phyloP scores from a whole-genome alignment of 495 filamentous ascomycete species.

The Penicillium bialowiezense region DNA sequence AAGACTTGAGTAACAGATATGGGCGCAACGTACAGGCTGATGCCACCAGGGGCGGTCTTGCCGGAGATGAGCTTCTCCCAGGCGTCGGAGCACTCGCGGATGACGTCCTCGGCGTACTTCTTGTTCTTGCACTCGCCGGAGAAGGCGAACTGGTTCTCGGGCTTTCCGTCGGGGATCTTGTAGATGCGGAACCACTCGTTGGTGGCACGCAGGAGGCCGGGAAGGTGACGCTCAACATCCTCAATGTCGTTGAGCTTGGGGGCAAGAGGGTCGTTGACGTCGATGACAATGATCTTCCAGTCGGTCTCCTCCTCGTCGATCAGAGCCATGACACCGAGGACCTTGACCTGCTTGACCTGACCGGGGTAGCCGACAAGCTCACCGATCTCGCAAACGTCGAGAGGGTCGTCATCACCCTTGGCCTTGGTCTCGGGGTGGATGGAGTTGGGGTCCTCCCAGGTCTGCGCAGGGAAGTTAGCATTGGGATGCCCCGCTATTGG shows the following conservation, averaged over 20 bases:
- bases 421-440: constrained; percentile 99
- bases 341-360: constrained; percentile 99
- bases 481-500: background rate
- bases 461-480: constrained; percentile 50
- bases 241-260: constrained; percentile 97
- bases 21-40: constrained; percentile 70
- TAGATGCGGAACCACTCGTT: constrained; percentile 99
- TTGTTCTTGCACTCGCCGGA: constrained; percentile 99
- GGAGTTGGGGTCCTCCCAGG: constrained; percentile 97
- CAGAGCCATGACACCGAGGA: constrained; percentile 98
- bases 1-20: background rate
- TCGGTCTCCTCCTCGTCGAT: constrained; percentile 99
- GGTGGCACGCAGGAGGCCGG: constrained; percentile 91
- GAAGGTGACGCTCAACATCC: constrained; percentile 98
- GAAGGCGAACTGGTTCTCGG: constrained; percentile 99
- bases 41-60: constrained; percentile 70
- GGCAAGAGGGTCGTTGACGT: constrained; percentile 95
- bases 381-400: constrained; percentile 99
- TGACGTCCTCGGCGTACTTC: constrained; percentile 93
- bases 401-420: constrained; percentile 98
- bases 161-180: constrained; percentile 99
- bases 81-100: constrained; percentile 92
- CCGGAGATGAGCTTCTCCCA: constrained; percentile 95
- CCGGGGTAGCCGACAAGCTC: constrained; percentile 93
- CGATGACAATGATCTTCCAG: constrained; percentile 99